These are phyloP conservation scores for Paxillus rubicundulus DNA, from an alignment of 768 basidiomycete genomes.

Conservation along the genomic window DNA sequence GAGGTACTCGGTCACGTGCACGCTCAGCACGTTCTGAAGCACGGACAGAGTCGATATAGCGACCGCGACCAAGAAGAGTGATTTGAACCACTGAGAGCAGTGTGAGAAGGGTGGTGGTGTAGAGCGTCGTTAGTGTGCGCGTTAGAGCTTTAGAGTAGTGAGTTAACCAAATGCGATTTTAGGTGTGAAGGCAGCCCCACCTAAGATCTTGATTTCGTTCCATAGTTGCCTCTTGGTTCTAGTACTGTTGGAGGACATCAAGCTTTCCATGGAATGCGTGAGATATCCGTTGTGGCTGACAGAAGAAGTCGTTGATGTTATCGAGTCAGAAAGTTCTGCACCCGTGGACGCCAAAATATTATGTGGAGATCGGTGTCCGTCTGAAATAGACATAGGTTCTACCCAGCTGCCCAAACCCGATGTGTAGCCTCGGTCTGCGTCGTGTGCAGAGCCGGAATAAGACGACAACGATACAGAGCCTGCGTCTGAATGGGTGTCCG, in stretches of 20 bases:
- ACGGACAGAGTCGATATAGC: conserved; percentile 71
- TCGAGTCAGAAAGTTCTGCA: conserved; percentile 39
- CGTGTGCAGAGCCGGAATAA: conserved; percentile 34
- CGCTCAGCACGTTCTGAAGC: conserved; percentile 60
- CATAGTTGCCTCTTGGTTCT: conserved; percentile 82
- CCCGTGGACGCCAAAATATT: conserved; percentile 12
- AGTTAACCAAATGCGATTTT: not conserved
- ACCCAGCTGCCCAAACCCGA: conserved; percentile 45
- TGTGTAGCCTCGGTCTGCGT: conserved; percentile 37
- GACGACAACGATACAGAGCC: conserved; percentile 42
- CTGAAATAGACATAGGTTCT: conserved; percentile 34
- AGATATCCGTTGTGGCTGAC: conserved; percentile 20
- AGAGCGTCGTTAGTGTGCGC: conserved; percentile 80
- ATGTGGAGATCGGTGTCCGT: not conserved
- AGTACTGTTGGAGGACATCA: conserved; percentile 19
- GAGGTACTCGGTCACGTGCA: conserved; percentile 40
- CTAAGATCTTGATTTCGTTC: conserved; percentile 81
- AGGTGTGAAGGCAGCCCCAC: conserved; percentile 50
- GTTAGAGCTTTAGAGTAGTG: conserved; percentile 64
- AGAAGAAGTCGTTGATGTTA: conserved; percentile 38
- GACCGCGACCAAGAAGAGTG: conserved; percentile 74
- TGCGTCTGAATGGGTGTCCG: conserved; percentile 45
- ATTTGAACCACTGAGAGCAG: conserved; percentile 88
- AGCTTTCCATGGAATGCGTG: not conserved
- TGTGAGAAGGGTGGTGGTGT: conserved; percentile 80